Evolutionary conservation across 2,329 filamentous ascomycete species (phyloP).

Genomic region (Plenodomus lindquistii): DNA sequence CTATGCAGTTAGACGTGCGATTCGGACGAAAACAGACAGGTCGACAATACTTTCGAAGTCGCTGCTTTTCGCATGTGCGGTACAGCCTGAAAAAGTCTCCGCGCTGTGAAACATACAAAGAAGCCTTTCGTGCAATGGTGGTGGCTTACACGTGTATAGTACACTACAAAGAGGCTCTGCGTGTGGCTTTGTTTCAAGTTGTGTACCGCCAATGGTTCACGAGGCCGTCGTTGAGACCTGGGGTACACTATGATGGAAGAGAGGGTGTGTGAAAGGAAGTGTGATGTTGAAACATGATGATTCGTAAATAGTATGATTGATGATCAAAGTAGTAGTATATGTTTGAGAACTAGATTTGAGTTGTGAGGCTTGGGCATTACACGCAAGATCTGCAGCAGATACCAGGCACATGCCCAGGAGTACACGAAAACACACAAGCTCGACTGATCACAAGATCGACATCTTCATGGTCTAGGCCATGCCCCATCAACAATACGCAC

Average conservation of each 20-base stretch:
- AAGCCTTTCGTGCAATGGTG: background rate
- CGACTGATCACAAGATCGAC: background rate
- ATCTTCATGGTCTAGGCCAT: background rate
- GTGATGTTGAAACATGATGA: background rate
- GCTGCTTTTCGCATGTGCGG: background rate
- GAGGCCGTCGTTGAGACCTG: background rate
- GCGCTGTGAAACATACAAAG: background rate
- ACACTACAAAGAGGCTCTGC: background rate
- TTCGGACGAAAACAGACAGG: background rate
- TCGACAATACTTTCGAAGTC: background rate
- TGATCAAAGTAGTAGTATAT: background rate
- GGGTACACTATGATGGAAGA: background rate
- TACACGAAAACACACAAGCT: background rate
- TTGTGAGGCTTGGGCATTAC: background rate
- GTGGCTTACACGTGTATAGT: background rate
- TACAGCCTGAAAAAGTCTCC: background rate
- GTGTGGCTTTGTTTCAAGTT: background rate
- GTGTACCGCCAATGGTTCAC: background rate
- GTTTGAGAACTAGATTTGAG: background rate
- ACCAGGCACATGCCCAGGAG: background rate
- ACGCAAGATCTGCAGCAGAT: background rate
- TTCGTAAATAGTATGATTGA: background rate
- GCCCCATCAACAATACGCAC: background rate
- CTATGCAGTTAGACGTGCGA: background rate
- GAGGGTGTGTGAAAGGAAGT: background rate